Evolutionary conservation across 225 moss, liverwort and hornwort genomes (phyloP), one percentile per base, ranked within the genome.

Genomic region (Rhytidiadelphus loreus): DNA sequence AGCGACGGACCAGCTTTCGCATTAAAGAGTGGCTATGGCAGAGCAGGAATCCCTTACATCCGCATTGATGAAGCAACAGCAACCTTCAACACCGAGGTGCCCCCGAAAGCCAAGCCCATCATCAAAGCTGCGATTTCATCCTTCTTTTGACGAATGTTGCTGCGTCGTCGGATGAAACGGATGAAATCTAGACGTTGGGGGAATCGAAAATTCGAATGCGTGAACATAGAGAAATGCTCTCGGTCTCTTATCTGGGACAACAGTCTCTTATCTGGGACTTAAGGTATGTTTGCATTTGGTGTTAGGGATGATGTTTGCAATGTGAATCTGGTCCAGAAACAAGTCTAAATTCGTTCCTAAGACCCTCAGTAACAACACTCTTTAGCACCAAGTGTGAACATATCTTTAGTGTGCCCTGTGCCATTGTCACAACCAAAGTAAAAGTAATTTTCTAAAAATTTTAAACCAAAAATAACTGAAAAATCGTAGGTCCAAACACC

Each of bases 1-100:
- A 52, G 81, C 66, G 85, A 90, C 52, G 69, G 62, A n/a, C 57
- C 53, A 80, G 80, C 63, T 19, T 58, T 39, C 9, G 32, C 79
- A 79, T 62, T 91, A 41, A 91, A 80, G 57, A n/a, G 77, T 64
- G 89, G 86, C 83, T 79, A 89, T 88, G 90, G 82, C 87, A 88
- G 78, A 86, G 77, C 82, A 80, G 84, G 89, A 74, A 84, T 85
- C 55, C 68, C 83, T 86, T 52, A 61, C 79, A 39, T 55, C 20
- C 33, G 86, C 89, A 89, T 76, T 89, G 72, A 89, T 89, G 85
- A 44, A 61, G 86, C 86, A 89, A 86, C 86, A 86, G 89, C 89
- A 82, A 66, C 82, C 88, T 86, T 17, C 23, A n/a, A 53, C 65
- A 52, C 9, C 74, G 58, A 22, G 73, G 74, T 13, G n/a, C 2